These are phyloP conservation scores for Rutidosis leptorrhynchoides DNA, from an alignment of 129 eudicot species.

Conservation along the genomic window DNA sequence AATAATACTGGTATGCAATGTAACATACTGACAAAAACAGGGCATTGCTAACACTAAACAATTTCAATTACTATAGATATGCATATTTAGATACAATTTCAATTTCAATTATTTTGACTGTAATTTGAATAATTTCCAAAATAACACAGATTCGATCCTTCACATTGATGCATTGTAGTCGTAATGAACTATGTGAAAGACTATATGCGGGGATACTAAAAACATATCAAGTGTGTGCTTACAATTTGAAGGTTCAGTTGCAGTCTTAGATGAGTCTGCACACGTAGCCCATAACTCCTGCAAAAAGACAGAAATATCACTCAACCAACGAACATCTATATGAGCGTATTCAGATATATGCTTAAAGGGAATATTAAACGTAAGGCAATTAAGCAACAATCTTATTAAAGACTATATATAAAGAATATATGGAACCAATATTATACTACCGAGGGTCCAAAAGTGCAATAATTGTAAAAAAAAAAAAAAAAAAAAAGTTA, in stretches of 20 bases:
- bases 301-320: not conserved
- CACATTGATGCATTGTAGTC: not conserved
- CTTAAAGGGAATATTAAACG: not conserved
- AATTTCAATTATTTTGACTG: not conserved
- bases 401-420: not conserved
- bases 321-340: not conserved
- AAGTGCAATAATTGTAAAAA: too few species aligned
- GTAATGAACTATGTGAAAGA: not conserved
- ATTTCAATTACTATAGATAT: not conserved
- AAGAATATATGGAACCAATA: not conserved
- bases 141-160: slow-evolving; percentile 1
- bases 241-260: slow-evolving; percentile 14
- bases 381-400: not conserved
- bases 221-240: not conserved
- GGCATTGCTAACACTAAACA: not conserved
- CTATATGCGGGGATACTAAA: not conserved
- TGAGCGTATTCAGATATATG: too few species aligned
- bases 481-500: too few species aligned
- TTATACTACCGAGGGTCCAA: not conserved
- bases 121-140: slow-evolving; percentile 16
- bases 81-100: slow-evolving; percentile 12
- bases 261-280: not conserved
- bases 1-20: not conserved
- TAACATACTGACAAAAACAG: not conserved
- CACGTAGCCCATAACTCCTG: not conserved